Conservation (phyloP, 2,329 filamentous ascomycete species). For the Aureobasidium sp. region DNA sequence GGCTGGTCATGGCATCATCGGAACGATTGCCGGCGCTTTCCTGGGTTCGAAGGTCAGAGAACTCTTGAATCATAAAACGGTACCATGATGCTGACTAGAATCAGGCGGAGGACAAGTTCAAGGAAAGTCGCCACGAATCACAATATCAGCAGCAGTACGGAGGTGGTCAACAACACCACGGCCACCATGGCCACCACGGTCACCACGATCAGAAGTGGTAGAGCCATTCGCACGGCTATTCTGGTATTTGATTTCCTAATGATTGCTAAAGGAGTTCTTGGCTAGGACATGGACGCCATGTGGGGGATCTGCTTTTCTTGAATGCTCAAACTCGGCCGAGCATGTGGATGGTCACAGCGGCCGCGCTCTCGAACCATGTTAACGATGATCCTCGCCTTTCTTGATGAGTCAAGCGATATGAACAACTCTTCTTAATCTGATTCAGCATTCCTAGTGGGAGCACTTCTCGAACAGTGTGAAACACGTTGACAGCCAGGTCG, state of each 20-base stretch:
- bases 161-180: background rate
- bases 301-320: constrained; percentile 2
- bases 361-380: background rate
- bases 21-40: constrained; percentile 51
- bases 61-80: background rate
- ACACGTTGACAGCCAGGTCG: background rate
- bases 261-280: background rate
- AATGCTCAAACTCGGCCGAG: constrained; percentile 5
- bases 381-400: background rate
- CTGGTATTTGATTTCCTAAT: background rate
- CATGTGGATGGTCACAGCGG: background rate
- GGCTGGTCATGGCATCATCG: constrained; percentile 51
- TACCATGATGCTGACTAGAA: background rate
- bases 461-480: background rate
- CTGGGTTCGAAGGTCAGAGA: constrained; percentile 40
- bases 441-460: background rate
- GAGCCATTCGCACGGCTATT: background rate
- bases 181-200: constrained; percentile 25
- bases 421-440: background rate
- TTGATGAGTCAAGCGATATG: background rate
- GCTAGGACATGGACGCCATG: background rate
- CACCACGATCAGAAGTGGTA: constrained; percentile 16
- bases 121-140: constrained; percentile 33
- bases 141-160: constrained; percentile 8
- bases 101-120: constrained; percentile 45